Evolutionary conservation across 1,284 basidiomycete genomes (phyloP).

Genomic region (Volvariella surrecta): DNA sequence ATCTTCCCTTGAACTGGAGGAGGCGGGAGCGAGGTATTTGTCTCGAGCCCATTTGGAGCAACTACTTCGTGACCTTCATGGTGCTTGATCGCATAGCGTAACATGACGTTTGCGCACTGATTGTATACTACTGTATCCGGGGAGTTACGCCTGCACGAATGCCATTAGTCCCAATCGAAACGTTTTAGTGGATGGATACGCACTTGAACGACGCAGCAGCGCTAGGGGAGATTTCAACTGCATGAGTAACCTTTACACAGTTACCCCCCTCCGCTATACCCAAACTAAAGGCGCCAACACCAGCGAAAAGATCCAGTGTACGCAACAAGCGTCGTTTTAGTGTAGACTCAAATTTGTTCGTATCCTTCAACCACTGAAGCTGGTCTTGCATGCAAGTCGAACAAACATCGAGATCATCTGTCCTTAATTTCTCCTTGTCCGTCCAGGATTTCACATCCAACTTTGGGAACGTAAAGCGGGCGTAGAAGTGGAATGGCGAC

Average conservation of each 20-base stretch:
- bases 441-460: conserved; percentile 32
- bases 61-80: conserved; percentile 28
- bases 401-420: conserved; percentile 35
- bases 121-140: conserved; percentile 28
- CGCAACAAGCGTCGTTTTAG: conserved; percentile 27
- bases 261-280: conserved; percentile 43
- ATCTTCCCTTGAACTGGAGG: conserved; percentile 44
- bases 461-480: conserved; percentile 37
- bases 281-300: conserved; percentile 54
- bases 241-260: conserved; percentile 49
- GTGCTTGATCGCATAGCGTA: conserved; percentile 44
- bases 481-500: conserved; percentile 50
- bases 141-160: conserved; percentile 33
- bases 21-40: conserved; percentile 26
- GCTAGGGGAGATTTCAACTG: conserved; percentile 61
- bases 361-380: conserved; percentile 18
- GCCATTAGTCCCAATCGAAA: conserved; percentile 1
- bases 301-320: conserved; percentile 57
- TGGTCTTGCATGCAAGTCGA: conserved; percentile 30
- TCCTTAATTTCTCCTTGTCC: conserved; percentile 19
- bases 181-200: conserved; percentile 12
- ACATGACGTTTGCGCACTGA: conserved; percentile 53
- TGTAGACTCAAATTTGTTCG: conserved; percentile 22
- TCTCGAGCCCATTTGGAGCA: conserved; percentile 29
- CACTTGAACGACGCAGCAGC: conserved; percentile 58